Conservation (phyloP, 257 asterid genomes). For the Forsythia suspensa region DNA sequence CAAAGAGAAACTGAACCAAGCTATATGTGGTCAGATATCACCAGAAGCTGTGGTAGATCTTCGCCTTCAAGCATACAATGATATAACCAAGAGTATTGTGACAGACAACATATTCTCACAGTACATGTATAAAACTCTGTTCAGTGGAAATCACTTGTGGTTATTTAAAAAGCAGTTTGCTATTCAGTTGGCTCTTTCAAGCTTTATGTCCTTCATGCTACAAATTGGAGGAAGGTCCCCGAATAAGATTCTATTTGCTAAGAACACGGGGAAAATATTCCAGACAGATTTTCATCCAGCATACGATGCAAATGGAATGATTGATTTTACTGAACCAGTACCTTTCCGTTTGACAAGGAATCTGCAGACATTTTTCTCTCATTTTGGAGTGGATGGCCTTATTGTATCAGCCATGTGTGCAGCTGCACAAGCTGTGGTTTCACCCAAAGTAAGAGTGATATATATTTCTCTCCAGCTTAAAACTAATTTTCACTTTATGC, state of each 20-base stretch:
- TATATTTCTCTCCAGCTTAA: neutral
- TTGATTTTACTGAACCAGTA: conserved; percentile 92
- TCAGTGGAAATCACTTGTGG: conserved; percentile 92
- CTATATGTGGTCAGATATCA: conserved; percentile 89
- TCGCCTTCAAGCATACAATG: conserved; percentile 90
- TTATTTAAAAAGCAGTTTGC: conserved; percentile 97
- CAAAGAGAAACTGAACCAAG: conserved; percentile 96
- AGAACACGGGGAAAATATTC: conserved; percentile 93
- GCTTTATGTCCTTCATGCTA: conserved; percentile 94
- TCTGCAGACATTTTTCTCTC: conserved; percentile 92
- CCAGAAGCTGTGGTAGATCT: conserved; percentile 98
- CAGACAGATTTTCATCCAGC: conserved; percentile 99
- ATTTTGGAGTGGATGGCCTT: conserved; percentile 96
- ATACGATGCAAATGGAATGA: conserved; percentile 93
- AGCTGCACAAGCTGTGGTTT: conserved; percentile 95
- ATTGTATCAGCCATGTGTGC: conserved; percentile 94
- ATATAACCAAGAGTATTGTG: conserved; percentile 75
- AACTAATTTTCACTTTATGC: neutral
- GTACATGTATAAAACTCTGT: conserved; percentile 92
- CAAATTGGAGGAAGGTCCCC: conserved; percentile 99
- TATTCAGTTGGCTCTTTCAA: conserved; percentile 90
- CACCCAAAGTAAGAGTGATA: conserved; percentile 7
- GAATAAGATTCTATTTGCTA: conserved; percentile 92
- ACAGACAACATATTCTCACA: conserved; percentile 95
- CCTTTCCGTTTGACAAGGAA: conserved; percentile 98